phyloP scores from a whole-genome alignment of 2,329 filamentous ascomycete genomes.

The Colletotrichum incanum region DNA sequence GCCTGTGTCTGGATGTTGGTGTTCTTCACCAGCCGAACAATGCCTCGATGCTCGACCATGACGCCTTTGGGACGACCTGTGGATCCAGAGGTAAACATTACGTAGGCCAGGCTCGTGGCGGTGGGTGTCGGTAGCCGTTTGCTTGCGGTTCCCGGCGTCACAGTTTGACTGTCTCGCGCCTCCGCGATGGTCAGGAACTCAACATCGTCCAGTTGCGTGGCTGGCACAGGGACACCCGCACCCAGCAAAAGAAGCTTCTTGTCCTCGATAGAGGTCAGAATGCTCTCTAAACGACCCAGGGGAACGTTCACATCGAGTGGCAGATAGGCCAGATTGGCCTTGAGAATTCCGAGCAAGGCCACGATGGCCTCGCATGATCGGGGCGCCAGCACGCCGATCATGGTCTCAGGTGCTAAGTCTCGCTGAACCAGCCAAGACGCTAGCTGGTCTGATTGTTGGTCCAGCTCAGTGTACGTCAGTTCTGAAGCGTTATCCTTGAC shows the following conservation, averaged over 20 bases:
- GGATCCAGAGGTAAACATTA: conserved; percentile 68
- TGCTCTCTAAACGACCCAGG: conserved; percentile 33
- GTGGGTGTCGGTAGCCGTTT: background rate
- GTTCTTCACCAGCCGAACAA: conserved; percentile 36
- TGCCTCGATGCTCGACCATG: conserved; percentile 48
- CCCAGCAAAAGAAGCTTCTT: conserved; percentile 35
- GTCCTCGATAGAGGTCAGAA: conserved; percentile 28
- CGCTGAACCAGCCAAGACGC: conserved; percentile 42
- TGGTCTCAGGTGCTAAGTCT: conserved; percentile 22
- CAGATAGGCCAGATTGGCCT: conserved; percentile 43
- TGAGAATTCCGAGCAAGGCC: conserved; percentile 42
- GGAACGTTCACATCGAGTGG: conserved; percentile 44
- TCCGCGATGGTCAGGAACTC: conserved; percentile 3
- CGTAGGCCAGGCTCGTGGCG: conserved; percentile 47
- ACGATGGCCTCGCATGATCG: conserved; percentile 46
- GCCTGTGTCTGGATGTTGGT: background rate
- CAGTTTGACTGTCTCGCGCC: background rate
- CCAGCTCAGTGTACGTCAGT: conserved; percentile 47
- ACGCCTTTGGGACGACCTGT: conserved; percentile 67
- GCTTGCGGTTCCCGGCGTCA: background rate
- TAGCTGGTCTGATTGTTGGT: conserved; percentile 44
- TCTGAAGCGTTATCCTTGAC: conserved; percentile 41
- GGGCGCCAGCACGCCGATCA: conserved; percentile 44
- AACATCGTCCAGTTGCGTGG: background rate
- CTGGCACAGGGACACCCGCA: background rate